A percentile compares a stretch with the other conserved stretches of the same genome.
phyloP scores from a whole-genome alignment of 2,329 filamentous ascomycete species.

The Colletotrichum lupini region DNA sequence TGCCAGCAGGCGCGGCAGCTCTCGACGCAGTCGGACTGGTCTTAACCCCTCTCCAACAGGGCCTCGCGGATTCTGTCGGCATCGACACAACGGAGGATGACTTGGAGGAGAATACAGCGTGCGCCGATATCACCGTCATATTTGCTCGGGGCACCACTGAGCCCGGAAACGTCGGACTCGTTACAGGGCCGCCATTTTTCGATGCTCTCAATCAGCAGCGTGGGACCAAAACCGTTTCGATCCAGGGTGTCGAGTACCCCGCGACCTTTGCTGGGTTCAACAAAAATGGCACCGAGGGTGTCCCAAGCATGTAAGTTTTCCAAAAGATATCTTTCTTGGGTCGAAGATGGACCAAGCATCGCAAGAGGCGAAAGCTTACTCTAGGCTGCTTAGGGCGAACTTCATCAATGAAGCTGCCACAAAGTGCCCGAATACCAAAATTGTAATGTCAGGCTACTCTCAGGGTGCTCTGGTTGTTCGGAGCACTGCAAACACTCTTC shows the following conservation, averaged over 20 bases:
- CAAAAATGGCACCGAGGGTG: conserved; percentile 36
- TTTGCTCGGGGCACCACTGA: conserved; percentile 46
- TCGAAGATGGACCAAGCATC: not conserved
- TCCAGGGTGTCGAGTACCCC: conserved; percentile 42
- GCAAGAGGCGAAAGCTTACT: not conserved
- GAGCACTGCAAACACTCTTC: conserved; percentile 39
- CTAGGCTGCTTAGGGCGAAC: conserved; percentile 44
- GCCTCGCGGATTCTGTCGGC: conserved; percentile 29
- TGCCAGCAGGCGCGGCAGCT: conserved; percentile 20
- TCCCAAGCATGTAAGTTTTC: conserved; percentile 39
- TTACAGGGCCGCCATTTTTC: conserved; percentile 41
- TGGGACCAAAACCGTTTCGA: conserved; percentile 31
- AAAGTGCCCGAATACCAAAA: conserved; percentile 39
- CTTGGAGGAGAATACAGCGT: conserved; percentile 35
- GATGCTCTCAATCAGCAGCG: conserved; percentile 35
- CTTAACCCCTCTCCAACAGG: conserved; percentile 29
- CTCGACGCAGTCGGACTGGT: conserved; percentile 18
- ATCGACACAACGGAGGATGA: conserved; percentile 30
- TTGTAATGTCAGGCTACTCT: conserved; percentile 42
- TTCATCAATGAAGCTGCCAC: conserved; percentile 42
- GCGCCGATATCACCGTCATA: conserved; percentile 42
- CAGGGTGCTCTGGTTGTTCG: conserved; percentile 44
- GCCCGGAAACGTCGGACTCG: conserved; percentile 41
- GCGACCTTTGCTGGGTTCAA: conserved; percentile 43
- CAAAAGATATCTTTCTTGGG: not conserved